phyloP scores from a whole-genome alignment of 768 basidiomycete species.

The Harrya chromipes region DNA sequence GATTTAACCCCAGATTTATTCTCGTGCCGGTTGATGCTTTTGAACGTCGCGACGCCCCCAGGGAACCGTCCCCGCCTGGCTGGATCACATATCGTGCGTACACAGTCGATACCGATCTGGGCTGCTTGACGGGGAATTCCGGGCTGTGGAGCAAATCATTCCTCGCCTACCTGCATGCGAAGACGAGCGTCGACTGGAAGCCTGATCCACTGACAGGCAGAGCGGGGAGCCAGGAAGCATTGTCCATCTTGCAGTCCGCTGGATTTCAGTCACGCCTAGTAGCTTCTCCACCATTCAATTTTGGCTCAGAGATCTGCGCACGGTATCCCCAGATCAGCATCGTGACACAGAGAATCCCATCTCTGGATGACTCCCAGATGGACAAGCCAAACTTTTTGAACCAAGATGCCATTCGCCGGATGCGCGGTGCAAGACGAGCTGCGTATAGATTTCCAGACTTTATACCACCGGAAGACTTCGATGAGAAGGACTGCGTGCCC shows the following conservation, averaged over 20 bases:
- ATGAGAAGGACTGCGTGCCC: no score
- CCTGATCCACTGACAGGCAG: slow-evolving; percentile 40
- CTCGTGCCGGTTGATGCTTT: slow-evolving; percentile 4
- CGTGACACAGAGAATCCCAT: no score
- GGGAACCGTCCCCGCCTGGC: slow-evolving; percentile 27
- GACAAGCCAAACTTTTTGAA: no score
- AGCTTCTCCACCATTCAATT: no score
- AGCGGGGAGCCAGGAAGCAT: slow-evolving; percentile 21
- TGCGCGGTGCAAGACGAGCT: slow-evolving; percentile 10
- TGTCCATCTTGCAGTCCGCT: slow-evolving; percentile 22
- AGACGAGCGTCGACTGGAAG: slow-evolving; percentile 35
- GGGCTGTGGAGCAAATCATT: slow-evolving; percentile 30
- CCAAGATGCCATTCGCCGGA: background rate
- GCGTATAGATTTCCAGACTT: background rate
- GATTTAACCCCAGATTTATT: slow-evolving; percentile 5
- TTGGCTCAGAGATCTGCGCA: no score
- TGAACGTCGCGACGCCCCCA: no score
- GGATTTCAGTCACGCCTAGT: no score
- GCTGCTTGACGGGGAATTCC: slow-evolving; percentile 16
- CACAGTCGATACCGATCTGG: slow-evolving; percentile 25
- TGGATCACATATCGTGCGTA: slow-evolving; percentile 24
- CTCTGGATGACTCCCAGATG: no score
- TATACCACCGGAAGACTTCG: no score
- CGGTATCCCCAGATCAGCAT: no score
- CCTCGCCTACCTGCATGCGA: slow-evolving; percentile 42